Conservation (phyloP, 2,329 filamentous ascomycete species). For the Fusarium aywerte region DNA sequence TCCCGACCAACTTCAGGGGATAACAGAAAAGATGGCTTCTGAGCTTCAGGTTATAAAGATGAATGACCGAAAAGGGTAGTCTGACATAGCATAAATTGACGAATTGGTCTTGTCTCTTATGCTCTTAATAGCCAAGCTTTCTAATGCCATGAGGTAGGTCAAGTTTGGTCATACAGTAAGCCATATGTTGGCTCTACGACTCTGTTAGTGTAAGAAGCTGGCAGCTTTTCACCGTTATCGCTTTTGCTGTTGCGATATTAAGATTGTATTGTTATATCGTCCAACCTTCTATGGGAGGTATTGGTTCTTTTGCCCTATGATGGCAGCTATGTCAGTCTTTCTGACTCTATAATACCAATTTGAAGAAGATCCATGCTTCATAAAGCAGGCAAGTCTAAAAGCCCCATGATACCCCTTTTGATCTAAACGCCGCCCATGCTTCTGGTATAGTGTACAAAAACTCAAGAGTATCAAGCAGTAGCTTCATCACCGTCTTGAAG, state of each 20-base stretch:
- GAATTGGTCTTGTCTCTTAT: too few relatives aligned
- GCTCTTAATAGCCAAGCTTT: too few relatives aligned
- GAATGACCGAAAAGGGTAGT: too few relatives aligned
- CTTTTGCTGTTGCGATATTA: not conserved
- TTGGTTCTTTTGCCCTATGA: not conserved
- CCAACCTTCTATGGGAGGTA: not conserved
- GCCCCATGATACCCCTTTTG: not conserved
- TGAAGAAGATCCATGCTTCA: not conserved
- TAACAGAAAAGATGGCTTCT: too few relatives aligned
- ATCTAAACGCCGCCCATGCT: conserved; percentile 40
- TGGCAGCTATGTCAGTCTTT: not conserved
- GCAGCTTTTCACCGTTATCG: not conserved
- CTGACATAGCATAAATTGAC: too few relatives aligned
- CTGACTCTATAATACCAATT: not conserved
- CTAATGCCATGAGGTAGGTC: not conserved
- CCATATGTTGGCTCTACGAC: too few relatives aligned
- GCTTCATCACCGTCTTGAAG: conserved; percentile 39
- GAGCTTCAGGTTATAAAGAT: too few relatives aligned
- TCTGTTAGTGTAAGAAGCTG: not conserved
- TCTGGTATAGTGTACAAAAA: conserved; percentile 8
- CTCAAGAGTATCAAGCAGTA: conserved; percentile 12
- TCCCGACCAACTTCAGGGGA: too few relatives aligned
- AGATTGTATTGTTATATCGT: not conserved
- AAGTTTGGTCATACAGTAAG: not conserved
- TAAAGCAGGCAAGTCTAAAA: not conserved